Percentiles rank a stretch among this genome's conserved stretches.
Evolutionary conservation across 345 rosid species (phyloP).

Genomic region (Eucalyptus camaldulensis): DNA sequence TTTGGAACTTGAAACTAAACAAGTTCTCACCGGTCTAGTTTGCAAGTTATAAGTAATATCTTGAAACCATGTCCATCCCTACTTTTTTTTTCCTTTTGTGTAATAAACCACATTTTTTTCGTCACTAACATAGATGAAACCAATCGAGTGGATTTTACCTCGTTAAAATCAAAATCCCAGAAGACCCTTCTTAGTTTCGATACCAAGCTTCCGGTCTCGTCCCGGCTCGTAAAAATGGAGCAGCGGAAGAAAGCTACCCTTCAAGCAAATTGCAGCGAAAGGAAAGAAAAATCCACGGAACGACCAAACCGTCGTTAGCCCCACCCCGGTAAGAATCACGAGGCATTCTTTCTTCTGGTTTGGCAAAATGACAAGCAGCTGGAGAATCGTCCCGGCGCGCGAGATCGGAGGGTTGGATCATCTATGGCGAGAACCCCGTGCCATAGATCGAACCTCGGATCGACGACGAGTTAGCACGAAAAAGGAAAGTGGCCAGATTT

Average conservation of each 20-base stretch:
- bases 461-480: not conserved
- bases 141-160: not conserved
- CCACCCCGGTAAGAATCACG: rapidly evolving
- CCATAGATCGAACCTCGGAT: not conserved
- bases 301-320: not conserved
- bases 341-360: not conserved
- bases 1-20: rapidly evolving
- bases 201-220: rapidly evolving
- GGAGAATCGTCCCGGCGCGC: not conserved
- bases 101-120: not conserved
- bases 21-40: too few species aligned
- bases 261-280: not conserved
- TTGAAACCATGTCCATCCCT: rapidly evolving
- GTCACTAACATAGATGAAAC: not conserved
- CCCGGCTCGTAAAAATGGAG: not conserved
- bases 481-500: not conserved
- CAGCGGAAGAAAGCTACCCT: not conserved
- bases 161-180: not conserved
- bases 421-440: not conserved
- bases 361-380: not conserved
- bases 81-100: not conserved
- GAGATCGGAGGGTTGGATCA: not conserved
- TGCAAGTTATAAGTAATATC: rapidly evolving
- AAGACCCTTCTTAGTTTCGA: not conserved
- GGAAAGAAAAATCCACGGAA: not conserved